A percentile compares a stretch with the other conserved stretches of the same genome.
phyloP scores from a whole-genome alignment of 441 rosid species.

The Geranium incanum region DNA sequence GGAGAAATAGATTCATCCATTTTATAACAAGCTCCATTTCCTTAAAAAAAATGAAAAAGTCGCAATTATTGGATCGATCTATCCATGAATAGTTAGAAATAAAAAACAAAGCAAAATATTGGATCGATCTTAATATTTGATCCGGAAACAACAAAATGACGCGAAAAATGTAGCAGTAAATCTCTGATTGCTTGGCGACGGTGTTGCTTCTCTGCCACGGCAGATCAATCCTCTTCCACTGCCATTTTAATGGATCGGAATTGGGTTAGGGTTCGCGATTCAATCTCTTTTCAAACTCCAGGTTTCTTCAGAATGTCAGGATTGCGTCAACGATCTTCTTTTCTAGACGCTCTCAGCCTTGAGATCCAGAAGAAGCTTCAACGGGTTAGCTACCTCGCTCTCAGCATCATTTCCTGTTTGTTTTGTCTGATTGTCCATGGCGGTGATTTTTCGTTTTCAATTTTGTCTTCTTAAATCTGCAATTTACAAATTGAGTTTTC shows the following conservation, averaged over 20 bases:
- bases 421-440: conserved; percentile 19
- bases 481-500: neutral
- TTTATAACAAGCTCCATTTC: too few relatives aligned
- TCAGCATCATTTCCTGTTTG: neutral
- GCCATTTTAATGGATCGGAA: neutral
- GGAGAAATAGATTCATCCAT: too few relatives aligned
- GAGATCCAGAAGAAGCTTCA: conserved; percentile 92
- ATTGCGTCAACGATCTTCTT: conserved; percentile 55
- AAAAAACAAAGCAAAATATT: too few relatives aligned
- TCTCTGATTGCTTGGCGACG: neutral
- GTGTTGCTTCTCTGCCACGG: conserved; percentile 19
- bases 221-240: conserved; percentile 10
- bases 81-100: too few relatives aligned
- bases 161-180: neutral
- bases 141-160: neutral
- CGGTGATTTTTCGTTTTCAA: neutral
- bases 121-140: neutral
- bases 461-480: too few relatives aligned
- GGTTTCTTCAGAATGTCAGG: conserved; percentile 34
- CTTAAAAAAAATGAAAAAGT: too few relatives aligned
- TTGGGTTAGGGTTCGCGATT: neutral
- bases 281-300: neutral
- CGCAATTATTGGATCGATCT: too few relatives aligned
- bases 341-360: conserved; percentile 67
- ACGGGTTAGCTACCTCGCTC: conserved; percentile 39